A percentile compares a stretch with the other conserved stretches of the same genome.
phyloP scores from a whole-genome alignment of 2,329 filamentous ascomycete genomes.

The Fusarium concolor region DNA sequence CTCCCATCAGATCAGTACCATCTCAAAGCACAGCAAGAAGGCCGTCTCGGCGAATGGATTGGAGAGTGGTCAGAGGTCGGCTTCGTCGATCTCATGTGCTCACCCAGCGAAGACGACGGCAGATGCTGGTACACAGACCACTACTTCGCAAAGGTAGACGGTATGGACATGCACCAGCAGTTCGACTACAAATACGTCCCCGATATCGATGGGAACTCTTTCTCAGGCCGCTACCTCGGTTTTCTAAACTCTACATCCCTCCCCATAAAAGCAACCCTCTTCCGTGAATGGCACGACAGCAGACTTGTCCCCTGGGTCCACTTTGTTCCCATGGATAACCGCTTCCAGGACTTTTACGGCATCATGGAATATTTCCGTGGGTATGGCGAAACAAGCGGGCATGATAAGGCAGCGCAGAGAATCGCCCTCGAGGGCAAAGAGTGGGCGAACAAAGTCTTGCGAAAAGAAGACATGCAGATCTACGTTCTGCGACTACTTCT shows the following conservation, averaged over 20 bases:
- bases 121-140: slow-evolving; percentile 62
- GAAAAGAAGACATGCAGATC: slow-evolving; percentile 79
- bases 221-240: slow-evolving; percentile 74
- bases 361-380: slow-evolving; percentile 81
- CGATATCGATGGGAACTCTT: slow-evolving; percentile 81
- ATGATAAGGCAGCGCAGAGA: slow-evolving; percentile 69
- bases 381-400: slow-evolving; percentile 58
- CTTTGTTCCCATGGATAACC: slow-evolving; percentile 83
- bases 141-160: slow-evolving; percentile 56
- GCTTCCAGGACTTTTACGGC: slow-evolving; percentile 77
- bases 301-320: slow-evolving; percentile 82
- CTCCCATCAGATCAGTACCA: slow-evolving; percentile 62
- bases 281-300: slow-evolving; percentile 83
- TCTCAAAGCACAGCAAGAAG: slow-evolving; percentile 58
- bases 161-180: slow-evolving; percentile 62
- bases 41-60: slow-evolving; percentile 63
- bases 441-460: slow-evolving; percentile 76
- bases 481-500: slow-evolving; percentile 74
- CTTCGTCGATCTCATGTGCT: slow-evolving; percentile 67
- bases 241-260: slow-evolving; percentile 77
- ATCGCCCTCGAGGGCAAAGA: slow-evolving; percentile 74
- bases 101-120: slow-evolving; percentile 51
- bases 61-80: slow-evolving; percentile 61
- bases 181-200: slow-evolving; percentile 76
- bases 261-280: slow-evolving; percentile 82